Evolutionary conservation across 1,284 basidiomycete species (phyloP), one percentile per base, ranked within the genome.

Genomic region (Spongiforma sp.): DNA sequence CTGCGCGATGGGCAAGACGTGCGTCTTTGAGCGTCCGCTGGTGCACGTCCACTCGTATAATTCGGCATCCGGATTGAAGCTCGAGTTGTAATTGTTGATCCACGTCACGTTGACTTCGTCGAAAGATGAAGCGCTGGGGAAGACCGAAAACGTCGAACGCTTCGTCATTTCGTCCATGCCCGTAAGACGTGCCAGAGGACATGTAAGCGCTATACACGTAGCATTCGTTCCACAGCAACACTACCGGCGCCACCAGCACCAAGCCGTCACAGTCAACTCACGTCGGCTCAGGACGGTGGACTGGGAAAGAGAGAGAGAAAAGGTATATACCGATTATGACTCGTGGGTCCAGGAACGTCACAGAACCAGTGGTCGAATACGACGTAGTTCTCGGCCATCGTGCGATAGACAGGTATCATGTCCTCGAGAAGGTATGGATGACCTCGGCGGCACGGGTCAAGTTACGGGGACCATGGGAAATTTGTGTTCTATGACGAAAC

Each of bases 121-220:
- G 73, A n/a, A 72, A 72, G 34, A 72, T 70, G 39, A 71, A 72
- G 6, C 71, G 70, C 12, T 75, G 73, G 4, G 73, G 73, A 24
- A 72, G 70, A 15, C 65, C 73, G 58, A 68, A 72, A 14, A 65
- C 21, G 1, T 56, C 3, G 62, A 75, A 72, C 5, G 71, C 39
- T 5, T 2, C 6, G 5, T 72, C 37, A 36, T 72, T 72, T 7
- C 1, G 50, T 21, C 71, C 71, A 14, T 72, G 71, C 8, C 71
- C 71, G n/a, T 75, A 12, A 4, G 73, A 72, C 6, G 73, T 75
- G 37, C 71, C 71, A 58, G 71, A 72, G 19, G 71, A 75, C 11
- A 73, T 68, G 48, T 72, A 72, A 4, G 71, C 71, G 14, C 71
- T 72, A n/a, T n/a, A n/a, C n/a, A n/a, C n/a, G n/a, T n/a, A n/a